Percentiles rank a stretch among this genome's conserved stretches.
Evolutionary conservation across 148 eudicot species (phyloP).

Genomic region (Spergularia marina): DNA sequence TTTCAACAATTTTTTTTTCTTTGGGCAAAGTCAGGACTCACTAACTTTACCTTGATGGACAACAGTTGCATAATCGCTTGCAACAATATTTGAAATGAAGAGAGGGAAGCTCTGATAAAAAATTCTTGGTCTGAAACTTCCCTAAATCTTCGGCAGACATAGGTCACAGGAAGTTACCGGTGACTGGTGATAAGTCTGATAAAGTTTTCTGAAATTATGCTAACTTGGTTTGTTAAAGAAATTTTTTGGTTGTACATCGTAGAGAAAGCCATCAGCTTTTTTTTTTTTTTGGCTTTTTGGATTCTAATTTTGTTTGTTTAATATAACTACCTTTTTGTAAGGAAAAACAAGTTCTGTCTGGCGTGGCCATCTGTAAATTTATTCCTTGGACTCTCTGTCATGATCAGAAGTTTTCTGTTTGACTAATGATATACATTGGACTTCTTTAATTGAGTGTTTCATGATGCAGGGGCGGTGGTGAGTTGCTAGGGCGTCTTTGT

Average conservation of each 20-base stretch:
- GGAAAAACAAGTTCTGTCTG: background rate
- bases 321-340: background rate
- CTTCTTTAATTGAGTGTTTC: conserved; percentile 19
- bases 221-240: too few species aligned
- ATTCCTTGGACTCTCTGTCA: background rate
- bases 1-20: background rate
- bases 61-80: background rate
- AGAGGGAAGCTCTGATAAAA: background rate
- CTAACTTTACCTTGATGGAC: background rate
- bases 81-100: background rate
- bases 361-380: too few species aligned
- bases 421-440: background rate
- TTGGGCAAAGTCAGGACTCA: background rate
- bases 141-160: background rate
- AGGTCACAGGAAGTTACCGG: too few species aligned
- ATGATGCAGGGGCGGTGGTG: conserved; percentile 92
- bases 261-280: background rate
- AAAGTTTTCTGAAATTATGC: too few species aligned
- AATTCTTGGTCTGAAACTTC: background rate
- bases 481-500: conserved; percentile 75
- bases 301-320: background rate
- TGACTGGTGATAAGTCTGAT: too few species aligned
- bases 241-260: background rate
- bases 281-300: background rate
- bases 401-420: background rate